A percentile compares a stretch with the other conserved stretches of the same genome.
Conservation (phyloP, 2,329 filamentous ascomycete species). For the Colletotrichum sansevieriae region DNA sequence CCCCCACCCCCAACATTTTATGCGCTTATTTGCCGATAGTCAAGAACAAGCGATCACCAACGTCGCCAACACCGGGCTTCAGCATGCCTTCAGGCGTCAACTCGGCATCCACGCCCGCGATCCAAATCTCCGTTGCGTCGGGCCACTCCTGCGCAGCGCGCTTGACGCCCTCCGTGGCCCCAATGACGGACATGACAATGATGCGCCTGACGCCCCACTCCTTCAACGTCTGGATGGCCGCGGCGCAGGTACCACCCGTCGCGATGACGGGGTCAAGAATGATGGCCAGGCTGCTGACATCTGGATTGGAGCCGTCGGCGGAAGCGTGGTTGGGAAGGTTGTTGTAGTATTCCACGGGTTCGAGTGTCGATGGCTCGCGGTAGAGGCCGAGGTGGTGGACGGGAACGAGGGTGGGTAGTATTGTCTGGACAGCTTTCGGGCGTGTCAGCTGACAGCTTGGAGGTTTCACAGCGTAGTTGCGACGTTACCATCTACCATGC, state of each 20-base stretch:
- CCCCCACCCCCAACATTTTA: too few species aligned
- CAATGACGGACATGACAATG: constrained; percentile 81
- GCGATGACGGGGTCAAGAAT: constrained; percentile 94
- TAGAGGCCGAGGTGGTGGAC: constrained; percentile 96
- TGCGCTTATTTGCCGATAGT: constrained; percentile 81
- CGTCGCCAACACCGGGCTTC: constrained; percentile 88
- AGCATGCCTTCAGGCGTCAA: constrained; percentile 89
- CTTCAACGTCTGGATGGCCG: constrained; percentile 87
- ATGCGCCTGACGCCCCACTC: constrained; percentile 94
- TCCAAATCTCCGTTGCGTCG: constrained; percentile 82
- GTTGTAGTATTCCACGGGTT: constrained; percentile 98
- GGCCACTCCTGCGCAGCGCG: constrained; percentile 83
- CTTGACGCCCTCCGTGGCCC: constrained; percentile 76
- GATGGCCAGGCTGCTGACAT: constrained; percentile 74
- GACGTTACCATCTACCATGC: constrained; percentile 83
- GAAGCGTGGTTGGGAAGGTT: constrained; percentile 83
- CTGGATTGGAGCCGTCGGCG: constrained; percentile 52
- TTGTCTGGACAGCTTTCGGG: constrained; percentile 77
- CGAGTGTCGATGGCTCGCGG: constrained; percentile 87
- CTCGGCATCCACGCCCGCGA: constrained; percentile 82
- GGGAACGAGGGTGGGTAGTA: constrained; percentile 84
- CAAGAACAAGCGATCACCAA: constrained; percentile 90
- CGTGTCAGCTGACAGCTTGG: constrained; percentile 24
- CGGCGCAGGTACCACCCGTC: constrained; percentile 89
- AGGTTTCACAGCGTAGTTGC: too few species aligned